Evolutionary conservation across 169 alveolate species (phyloP), one percentile per base, ranked within the genome.

Genomic region (Plasmodium vivax): DNA sequence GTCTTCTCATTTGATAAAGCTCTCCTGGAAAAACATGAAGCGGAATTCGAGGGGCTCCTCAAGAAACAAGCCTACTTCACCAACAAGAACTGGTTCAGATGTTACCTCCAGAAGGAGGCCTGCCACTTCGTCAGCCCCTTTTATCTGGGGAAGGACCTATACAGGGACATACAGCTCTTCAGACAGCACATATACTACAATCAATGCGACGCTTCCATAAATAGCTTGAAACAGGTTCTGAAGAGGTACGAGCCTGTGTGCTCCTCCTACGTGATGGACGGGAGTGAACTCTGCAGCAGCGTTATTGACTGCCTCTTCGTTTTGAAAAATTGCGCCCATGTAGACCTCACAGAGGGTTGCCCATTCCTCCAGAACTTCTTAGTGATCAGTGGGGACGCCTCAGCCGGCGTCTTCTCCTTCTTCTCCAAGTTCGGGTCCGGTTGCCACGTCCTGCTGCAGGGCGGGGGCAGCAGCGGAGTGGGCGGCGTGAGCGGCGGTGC

Each of bases 221-320:
- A 82, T 34, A 92, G 95, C 75, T 41, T 92, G 32, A 92, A 71
- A 27, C 95, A 92, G 81, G 32, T 92, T 51, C 56, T 92, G 54
- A 92, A 92, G 56, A 82, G 84, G 32, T 92, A 82, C 41, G 92
- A 92, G 27, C 95, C 95, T n/a, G n/a, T 92, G 19, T 68, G 16
- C 34, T 71, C 83, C 2, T 68, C 92, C 6, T 92, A 92, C 68
- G 56, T 68, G 10, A 68, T 79, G 54, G 51, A 81, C 38, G 75
- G 62, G 14, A 4, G 82, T n/a, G 92, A 92, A 10, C 34, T 92
- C 41, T 19, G 77, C 56, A n/a, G 82, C 19, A 82, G 19, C 84
- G 87, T 81, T 27, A 92, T 92, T 27, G 95, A 82, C 74, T 73
- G 85, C 16, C 72, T 92, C n/a, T 82, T 92, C n/a, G 85, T 83